Evolutionary conservation across 805 yeast species (phyloP), one percentile per base, ranked within the genome.

Genomic region (Metschnikowia borealis): DNA sequence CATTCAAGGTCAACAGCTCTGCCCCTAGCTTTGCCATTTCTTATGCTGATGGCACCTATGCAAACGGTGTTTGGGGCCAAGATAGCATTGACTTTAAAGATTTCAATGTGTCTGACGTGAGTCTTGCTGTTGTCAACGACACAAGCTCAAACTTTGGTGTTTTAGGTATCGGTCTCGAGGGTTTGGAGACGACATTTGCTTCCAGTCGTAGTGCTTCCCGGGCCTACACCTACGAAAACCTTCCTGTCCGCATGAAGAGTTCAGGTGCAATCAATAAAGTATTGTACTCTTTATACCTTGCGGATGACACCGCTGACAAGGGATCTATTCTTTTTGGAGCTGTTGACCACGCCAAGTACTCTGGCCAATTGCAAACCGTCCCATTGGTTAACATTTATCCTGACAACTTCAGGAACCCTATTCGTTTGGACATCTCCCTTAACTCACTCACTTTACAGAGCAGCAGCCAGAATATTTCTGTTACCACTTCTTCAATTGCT

Each of bases 41-140:
- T 5, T 80, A 80, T 54, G 82, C 77, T 6, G 85, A 80, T 60
- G 61, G 65, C 6, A 71, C 82, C 2, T 67, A 58, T 44, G 83
- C 83, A 3, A 46, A 48, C 6, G 85, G 85, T 21, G 50, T 66
- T 40, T 80, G 82, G 82, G 95, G 87, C 20, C 48, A 52, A 38
- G 97, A 90, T 60, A 68, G 71, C 37, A 73, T 90, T 4, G 53
- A 58, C 2, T 58, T 87, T 48, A 81, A 83, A 42, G 79, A 73
- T 44, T 65, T 75, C 13, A 65, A 73, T 2, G 69, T 87, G 11
- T 53, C 70, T 0, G 69, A 73, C 49, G 68, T 86, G 31, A 80
- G 89, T 5, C 78, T 90, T 64, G 97, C 95, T 1, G 81, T 89
- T 21, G 95, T 87, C 2, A 81, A 81, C 61, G 64, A 66, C 34